A percentile compares a stretch with the other conserved stretches of the same genome.
Evolutionary conservation across 1,284 basidiomycete species (phyloP).

Genomic region (Ustilago nuda): DNA sequence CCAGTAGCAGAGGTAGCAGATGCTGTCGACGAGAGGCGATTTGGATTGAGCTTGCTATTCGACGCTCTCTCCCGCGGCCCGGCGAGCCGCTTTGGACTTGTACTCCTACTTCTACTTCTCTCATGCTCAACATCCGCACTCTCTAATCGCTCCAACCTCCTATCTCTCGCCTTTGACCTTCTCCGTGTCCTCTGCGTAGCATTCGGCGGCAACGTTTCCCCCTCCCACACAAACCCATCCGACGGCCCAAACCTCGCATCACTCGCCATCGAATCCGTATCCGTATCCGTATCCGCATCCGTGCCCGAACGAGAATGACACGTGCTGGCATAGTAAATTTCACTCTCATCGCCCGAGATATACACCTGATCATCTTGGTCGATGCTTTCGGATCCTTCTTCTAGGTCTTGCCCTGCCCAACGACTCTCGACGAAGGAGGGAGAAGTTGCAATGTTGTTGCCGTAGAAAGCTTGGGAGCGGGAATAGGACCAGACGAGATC

Average conservation of each 20-base stretch:
- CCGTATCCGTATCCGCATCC: slow-evolving; percentile 41
- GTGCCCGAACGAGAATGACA: slow-evolving; percentile 31
- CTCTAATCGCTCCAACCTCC: slow-evolving; percentile 35
- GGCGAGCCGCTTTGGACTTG: slow-evolving; percentile 51
- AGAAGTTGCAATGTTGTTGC: slow-evolving; percentile 67
- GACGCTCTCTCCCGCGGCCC: slow-evolving; percentile 19
- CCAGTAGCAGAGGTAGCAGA: slow-evolving; percentile 9
- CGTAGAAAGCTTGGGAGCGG: slow-evolving; percentile 68
- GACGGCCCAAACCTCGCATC: slow-evolving; percentile 32
- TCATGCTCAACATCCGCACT: slow-evolving; percentile 52
- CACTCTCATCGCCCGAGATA: slow-evolving; percentile 25
- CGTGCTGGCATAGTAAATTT: slow-evolving; percentile 20
- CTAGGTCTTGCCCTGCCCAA: slow-evolving; percentile 64
- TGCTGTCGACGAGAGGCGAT: slow-evolving; percentile 20
- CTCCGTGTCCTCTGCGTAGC: slow-evolving; percentile 28
- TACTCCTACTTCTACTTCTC: slow-evolving; percentile 46
- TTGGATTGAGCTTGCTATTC: slow-evolving; percentile 31
- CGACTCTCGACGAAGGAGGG: slow-evolving; percentile 64
- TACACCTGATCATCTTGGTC: slow-evolving; percentile 57
- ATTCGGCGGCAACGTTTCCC: slow-evolving; percentile 53
- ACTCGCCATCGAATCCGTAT: slow-evolving; percentile 21
- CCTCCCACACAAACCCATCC: slow-evolving; percentile 48
- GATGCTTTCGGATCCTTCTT: slow-evolving; percentile 51
- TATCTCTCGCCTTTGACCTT: slow-evolving; percentile 34
- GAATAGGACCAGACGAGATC: slow-evolving; percentile 69